phyloP scores from a whole-genome alignment of 306 rosid genomes.

The Sechiopsis laciniata region DNA sequence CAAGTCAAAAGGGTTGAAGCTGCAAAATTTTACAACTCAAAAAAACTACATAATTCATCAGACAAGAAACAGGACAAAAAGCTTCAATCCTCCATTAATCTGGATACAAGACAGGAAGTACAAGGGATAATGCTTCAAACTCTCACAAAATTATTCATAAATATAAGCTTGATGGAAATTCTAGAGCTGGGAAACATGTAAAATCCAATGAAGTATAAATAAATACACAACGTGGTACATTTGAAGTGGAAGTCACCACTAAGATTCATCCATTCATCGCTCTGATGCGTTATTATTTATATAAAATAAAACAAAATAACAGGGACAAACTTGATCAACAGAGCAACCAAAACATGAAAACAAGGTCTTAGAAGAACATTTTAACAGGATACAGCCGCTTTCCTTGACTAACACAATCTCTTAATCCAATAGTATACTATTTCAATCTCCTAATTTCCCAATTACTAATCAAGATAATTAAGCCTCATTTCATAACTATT shows the following conservation, averaged over 20 bases:
- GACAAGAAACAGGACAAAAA: background rate
- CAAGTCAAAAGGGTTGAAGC: conserved; percentile 38
- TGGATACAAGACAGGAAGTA: background rate
- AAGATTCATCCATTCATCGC: no score
- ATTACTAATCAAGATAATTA: background rate
- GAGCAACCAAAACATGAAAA: conserved; percentile 4
- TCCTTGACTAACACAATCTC: background rate
- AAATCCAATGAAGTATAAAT: background rate
- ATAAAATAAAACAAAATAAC: background rate
- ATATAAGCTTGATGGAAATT: background rate
- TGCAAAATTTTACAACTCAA: conserved; percentile 10
- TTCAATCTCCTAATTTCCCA: background rate
- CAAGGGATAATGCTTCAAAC: background rate
- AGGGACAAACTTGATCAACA: background rate
- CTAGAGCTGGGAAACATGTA: background rate
- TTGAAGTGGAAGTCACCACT: no score
- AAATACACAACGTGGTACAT: background rate
- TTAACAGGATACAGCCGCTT: background rate
- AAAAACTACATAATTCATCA: background rate
- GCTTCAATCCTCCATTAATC: conserved; percentile 5
- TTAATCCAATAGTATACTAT: background rate
- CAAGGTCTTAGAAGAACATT: background rate
- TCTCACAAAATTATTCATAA: background rate
- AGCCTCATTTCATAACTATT: no score
- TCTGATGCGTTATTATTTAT: no score